Evolutionary conservation across 306 rosid genomes (phyloP).

Genomic region (Cucumis cinereus): DNA sequence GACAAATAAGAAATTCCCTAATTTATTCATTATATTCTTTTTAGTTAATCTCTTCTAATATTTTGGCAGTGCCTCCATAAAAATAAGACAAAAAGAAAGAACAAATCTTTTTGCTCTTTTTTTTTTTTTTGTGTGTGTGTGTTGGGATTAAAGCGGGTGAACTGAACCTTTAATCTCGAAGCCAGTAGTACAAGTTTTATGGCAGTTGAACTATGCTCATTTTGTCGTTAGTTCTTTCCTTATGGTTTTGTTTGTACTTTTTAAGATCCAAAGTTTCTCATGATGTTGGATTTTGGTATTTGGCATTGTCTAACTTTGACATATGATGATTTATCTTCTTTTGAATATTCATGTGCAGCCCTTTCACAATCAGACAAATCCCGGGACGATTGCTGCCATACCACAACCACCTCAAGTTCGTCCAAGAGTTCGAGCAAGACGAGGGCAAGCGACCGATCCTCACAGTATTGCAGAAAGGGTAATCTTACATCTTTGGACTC

Average conservation of each 20-base stretch:
- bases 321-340: neutral
- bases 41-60: neutral
- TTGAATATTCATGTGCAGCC: conserved; percentile 19
- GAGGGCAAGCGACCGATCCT: conserved; percentile 99
- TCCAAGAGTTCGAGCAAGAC: conserved; percentile 89
- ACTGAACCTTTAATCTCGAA: neutral
- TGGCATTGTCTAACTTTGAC: neutral
- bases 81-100: neutral
- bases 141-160: no score
- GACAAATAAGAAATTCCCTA: conserved; percentile 1
- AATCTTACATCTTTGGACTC: conserved; percentile 1
- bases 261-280: neutral
- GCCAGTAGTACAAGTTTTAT: neutral
- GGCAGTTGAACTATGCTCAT: no score
- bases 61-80: neutral
- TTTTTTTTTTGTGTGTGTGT: no score
- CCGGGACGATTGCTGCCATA: conserved; percentile 19
- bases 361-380: conserved; percentile 42
- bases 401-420: conserved; percentile 59
- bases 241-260: neutral
- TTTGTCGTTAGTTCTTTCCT: no score
- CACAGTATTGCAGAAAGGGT: conserved; percentile 97
- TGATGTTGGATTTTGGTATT: neutral
- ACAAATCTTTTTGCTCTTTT: neutral
- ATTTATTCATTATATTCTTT: neutral